Evolutionary conservation across 257 asterid genomes (phyloP).

Genomic region (Capsicum chinense): DNA sequence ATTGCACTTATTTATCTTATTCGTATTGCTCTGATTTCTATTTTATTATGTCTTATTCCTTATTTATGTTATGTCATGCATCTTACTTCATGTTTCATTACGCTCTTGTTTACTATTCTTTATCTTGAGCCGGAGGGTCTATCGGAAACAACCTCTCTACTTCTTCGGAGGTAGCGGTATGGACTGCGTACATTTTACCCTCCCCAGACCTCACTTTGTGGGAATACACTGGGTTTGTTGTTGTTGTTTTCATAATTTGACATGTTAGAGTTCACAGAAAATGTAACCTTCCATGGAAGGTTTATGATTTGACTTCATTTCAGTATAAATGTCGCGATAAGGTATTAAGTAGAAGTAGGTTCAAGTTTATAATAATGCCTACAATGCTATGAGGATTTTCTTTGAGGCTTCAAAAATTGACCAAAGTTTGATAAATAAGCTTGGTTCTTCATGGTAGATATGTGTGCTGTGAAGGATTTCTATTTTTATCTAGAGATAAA

Average conservation of each 20-base stretch:
- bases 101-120: no score
- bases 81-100: no score
- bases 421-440: slow-evolving; percentile 12
- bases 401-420: slow-evolving; percentile 12
- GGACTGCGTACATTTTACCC: no score
- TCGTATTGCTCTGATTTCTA: no score
- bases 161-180: no score
- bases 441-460: neutral
- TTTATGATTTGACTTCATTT: neutral
- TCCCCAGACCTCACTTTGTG: no score
- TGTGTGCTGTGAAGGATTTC: neutral
- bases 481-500: slow-evolving; percentile 20
- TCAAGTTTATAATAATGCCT: neutral
- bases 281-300: neutral
- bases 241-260: neutral
- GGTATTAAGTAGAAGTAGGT: neutral
- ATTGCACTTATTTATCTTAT: no score
- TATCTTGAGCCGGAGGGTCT: no score
- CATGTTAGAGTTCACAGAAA: neutral
- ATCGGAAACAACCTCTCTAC: no score
- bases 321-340: neutral
- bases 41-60: no score
- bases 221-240: no score
- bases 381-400: neutral
- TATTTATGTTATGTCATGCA: no score